These are phyloP conservation scores for Lipomyces kockii DNA, from an alignment of 805 yeast species.

Conservation along the genomic window DNA sequence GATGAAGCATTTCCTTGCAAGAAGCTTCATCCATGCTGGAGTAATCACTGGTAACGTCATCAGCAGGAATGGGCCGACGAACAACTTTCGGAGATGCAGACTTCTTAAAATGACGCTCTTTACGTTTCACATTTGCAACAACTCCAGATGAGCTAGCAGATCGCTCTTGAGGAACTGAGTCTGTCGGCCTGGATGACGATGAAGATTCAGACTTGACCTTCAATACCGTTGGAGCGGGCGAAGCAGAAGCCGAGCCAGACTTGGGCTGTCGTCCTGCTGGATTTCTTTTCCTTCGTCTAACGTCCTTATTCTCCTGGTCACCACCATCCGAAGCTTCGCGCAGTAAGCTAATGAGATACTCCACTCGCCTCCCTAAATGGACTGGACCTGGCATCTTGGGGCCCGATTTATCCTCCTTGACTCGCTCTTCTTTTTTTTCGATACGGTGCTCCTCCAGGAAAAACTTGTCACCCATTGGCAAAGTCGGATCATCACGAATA, in stretches of 20 bases:
- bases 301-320: conserved; percentile 37
- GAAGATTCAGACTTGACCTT: conserved; percentile 11
- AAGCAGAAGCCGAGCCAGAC: conserved; percentile 29
- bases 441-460: conserved; percentile 60
- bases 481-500: conserved; percentile 92
- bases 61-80: conserved; percentile 10
- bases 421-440: conserved; percentile 47
- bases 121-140: not conserved
- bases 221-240: conserved; percentile 25
- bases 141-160: conserved; percentile 1
- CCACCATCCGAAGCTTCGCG: conserved; percentile 55
- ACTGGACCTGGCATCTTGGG: conserved; percentile 90
- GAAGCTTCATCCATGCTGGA: conserved; percentile 77
- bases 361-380: conserved; percentile 89
- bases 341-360: conserved; percentile 75
- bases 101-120: conserved; percentile 4
- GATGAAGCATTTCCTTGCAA: conserved; percentile 65
- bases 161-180: conserved; percentile 3
- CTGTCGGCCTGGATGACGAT: not conserved
- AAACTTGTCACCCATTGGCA: conserved; percentile 82
- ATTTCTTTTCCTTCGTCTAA: conserved; percentile 34
- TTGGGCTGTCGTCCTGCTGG: conserved; percentile 10
- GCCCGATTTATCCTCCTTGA: conserved; percentile 43
- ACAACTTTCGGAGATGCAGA: conserved; percentile 1
- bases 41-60: conserved; percentile 56